phyloP scores from a whole-genome alignment of 257 asterid genomes.

The Capsicum baccatum region DNA sequence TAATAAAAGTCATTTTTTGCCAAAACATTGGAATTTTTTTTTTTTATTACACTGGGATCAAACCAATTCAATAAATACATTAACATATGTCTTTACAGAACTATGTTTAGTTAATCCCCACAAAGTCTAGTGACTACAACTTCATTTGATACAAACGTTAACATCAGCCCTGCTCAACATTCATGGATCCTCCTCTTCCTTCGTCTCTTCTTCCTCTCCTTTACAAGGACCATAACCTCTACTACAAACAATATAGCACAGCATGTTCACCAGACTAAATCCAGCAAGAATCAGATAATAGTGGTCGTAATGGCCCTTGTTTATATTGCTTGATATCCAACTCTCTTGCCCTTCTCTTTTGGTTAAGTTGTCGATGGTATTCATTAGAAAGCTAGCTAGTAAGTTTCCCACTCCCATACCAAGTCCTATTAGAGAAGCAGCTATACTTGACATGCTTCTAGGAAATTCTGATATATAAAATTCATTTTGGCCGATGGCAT shows the following conservation, averaged over 20 bases:
- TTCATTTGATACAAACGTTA: constrained; percentile 8
- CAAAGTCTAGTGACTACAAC: not conserved
- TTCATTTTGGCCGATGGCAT: constrained; percentile 61
- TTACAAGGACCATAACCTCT: constrained; percentile 26
- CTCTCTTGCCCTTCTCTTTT: constrained; percentile 55
- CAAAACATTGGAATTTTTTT: no score
- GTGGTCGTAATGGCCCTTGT: constrained; percentile 70
- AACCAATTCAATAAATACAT: no score
- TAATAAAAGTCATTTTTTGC: no score
- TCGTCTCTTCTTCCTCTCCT: constrained; percentile 12
- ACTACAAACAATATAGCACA: not conserved
- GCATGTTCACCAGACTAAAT: constrained; percentile 27
- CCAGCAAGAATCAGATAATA: constrained; percentile 45
- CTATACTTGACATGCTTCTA: constrained; percentile 73
- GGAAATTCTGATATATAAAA: constrained; percentile 73
- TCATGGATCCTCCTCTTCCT: not conserved
- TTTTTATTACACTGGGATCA: no score
- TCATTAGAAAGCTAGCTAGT: constrained; percentile 61
- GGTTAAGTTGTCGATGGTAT: constrained; percentile 42
- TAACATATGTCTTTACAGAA: no score
- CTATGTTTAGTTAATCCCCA: not conserved
- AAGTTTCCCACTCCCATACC: constrained; percentile 56
- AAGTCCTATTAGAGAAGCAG: constrained; percentile 46
- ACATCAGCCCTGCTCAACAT: not conserved
- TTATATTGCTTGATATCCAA: constrained; percentile 66